Evolutionary conservation across 257 asterid species (phyloP).

Genomic region (Coffea eugenioides): DNA sequence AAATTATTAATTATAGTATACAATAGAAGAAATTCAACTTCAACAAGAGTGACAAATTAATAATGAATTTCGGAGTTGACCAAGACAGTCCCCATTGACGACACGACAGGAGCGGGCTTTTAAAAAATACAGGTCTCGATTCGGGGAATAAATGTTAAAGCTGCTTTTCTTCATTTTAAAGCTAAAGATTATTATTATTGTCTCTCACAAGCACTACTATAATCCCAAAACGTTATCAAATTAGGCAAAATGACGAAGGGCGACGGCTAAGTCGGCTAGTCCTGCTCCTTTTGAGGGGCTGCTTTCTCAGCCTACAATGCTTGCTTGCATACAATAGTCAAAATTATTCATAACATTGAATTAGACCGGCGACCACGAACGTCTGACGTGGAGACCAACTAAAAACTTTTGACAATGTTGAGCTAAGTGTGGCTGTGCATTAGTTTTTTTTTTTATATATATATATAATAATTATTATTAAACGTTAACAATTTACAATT

Average conservation of each 20-base stretch:
- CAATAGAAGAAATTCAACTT: constrained; percentile 7
- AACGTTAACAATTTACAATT: too few relatives aligned
- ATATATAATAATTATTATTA: too few relatives aligned
- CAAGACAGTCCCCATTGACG: neutral
- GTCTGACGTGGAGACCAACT: constrained; percentile 7
- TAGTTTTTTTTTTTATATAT: too few relatives aligned
- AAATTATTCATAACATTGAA: neutral
- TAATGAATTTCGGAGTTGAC: constrained; percentile 31
- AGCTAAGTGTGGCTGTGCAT: too few relatives aligned
- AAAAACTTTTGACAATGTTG: neutral
- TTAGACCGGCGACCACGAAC: neutral
- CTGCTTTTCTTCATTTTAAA: constrained; percentile 26
- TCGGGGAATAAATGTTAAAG: constrained; percentile 14
- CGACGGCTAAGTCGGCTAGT: neutral
- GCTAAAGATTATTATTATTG: neutral
- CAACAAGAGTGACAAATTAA: neutral
- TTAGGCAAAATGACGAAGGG: neutral
- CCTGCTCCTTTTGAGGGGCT: neutral
- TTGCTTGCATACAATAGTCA: neutral
- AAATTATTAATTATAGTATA: too few relatives aligned
- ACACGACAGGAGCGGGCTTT: constrained; percentile 6
- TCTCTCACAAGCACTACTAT: constrained; percentile 2
- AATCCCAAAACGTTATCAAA: neutral
- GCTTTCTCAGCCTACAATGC: neutral
- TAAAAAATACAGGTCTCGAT: neutral